Conservation (phyloP, 768 basidiomycete genomes). For the Roridomyces roridus region DNA sequence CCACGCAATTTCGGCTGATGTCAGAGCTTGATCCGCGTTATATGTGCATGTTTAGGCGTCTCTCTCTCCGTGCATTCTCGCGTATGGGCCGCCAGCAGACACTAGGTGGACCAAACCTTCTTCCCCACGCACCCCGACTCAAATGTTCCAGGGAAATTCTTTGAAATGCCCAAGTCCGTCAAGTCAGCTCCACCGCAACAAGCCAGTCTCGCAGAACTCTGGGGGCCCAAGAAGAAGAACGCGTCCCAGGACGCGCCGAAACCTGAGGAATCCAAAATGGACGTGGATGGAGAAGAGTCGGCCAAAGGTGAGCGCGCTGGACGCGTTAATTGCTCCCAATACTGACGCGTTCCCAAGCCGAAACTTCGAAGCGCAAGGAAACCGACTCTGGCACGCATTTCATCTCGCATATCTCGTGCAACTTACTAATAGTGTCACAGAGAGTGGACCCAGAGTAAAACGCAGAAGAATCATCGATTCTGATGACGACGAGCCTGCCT, state of each 20-base stretch:
- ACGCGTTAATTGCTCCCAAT: conserved; percentile 9
- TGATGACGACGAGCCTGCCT: conserved; percentile 41
- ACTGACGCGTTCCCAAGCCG: conserved; percentile 33
- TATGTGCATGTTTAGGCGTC: conserved; percentile 50
- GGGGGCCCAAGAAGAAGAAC: conserved; percentile 57
- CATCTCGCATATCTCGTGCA: neutral
- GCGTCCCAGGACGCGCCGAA: conserved; percentile 33
- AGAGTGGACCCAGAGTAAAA: conserved; percentile 46
- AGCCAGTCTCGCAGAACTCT: conserved; percentile 78
- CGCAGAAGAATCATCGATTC: conserved; percentile 60
- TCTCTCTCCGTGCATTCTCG: conserved; percentile 14
- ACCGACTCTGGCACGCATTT: conserved; percentile 27
- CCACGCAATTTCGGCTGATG: neutral
- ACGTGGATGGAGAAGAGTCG: conserved; percentile 33
- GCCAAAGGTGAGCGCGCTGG: conserved; percentile 27
- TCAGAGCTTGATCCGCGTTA: conserved; percentile 42
- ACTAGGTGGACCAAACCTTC: conserved; percentile 50
- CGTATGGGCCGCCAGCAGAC: conserved; percentile 79
- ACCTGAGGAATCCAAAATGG: conserved; percentile 34
- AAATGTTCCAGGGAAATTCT: conserved; percentile 66
- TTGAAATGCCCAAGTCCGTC: conserved; percentile 71
- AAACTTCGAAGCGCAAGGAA: conserved; percentile 48
- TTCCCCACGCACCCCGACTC: neutral
- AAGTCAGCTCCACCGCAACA: conserved; percentile 78
- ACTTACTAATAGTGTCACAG: too few species aligned